Base-by-base conservation (phyloP, 2,329 filamentous ascomycete species). In the Talaromyces sp. region DNA sequence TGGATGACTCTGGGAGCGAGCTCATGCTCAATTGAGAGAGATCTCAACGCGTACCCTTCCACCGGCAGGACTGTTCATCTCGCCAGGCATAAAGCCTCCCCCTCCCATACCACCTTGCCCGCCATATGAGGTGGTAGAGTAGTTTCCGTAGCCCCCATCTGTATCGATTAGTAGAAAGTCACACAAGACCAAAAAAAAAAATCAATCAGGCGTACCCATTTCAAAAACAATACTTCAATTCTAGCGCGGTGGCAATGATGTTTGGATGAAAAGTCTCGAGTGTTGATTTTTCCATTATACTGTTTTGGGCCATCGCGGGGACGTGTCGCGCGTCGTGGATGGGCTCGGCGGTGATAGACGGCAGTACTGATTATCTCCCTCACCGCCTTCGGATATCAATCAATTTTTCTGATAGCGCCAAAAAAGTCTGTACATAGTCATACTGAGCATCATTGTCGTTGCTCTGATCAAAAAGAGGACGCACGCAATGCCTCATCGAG, bases 401-500 rank as follows among this genome's bases (percentile, higher is more conserved):
- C 53, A 45, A 57, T 22, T 65, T 67, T 64, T 63, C 57, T 58
- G 52, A 59, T 60, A 53, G 57, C 37, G 55, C 45, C 58, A 58
- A 60, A 58, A 59, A 45, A 53, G 36, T 57, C 28, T 22, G 35
- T 9, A 17, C 17, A 11, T 45, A 31, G 35, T 39, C 45, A 33
- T 33, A 5, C 9, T 11, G 28, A 35, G 45, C 45, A 21, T 46
- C 45, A 21, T 13, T n/a, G 28, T 21, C 33, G 45, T 33, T 33
- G 28, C 45, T 35, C 28, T 13, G 2, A 35, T 3, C 25, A 25
- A 10, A 37, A 31, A 50, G 6, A 53, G 37, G 11, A 11, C 25
- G 35, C 33, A 74, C 51, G 35, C 51, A 36, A 96, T 95, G 90
- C 81, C 82, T 75, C 80, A 80, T 71, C 86, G 89, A 60, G 85